Conservation (phyloP, 371 early-diverging fungal genomes). For the Lichtheimia ornata region DNA sequence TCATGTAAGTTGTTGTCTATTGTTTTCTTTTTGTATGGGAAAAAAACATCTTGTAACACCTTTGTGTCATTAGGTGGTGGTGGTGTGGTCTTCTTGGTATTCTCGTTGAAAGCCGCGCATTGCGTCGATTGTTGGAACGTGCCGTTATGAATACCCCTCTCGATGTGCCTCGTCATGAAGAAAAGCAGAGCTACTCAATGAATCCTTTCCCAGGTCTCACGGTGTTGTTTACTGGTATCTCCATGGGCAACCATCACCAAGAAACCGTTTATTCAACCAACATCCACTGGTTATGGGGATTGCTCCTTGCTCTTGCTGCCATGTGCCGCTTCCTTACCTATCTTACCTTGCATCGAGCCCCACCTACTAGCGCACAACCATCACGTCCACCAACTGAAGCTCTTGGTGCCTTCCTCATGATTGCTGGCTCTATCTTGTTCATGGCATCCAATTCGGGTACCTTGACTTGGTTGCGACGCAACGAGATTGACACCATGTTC, state of each 20-base stretch:
- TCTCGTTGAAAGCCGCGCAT: constrained; percentile 51
- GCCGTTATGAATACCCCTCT: constrained; percentile 19
- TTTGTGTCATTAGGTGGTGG: constrained; percentile 44
- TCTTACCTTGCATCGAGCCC: constrained; percentile 29
- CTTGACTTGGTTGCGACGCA: constrained; percentile 39
- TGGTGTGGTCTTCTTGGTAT: constrained; percentile 64
- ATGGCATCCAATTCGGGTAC: constrained; percentile 58
- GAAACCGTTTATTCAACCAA: constrained; percentile 55
- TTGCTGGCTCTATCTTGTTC: constrained; percentile 49
- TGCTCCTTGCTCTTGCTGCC: constrained; percentile 53
- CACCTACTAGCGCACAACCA: constrained; percentile 28
- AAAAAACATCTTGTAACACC: neutral
- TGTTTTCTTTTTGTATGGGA: neutral
- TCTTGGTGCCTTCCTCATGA: constrained; percentile 43
- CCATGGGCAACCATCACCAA: constrained; percentile 68
- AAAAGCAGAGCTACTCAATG: constrained; percentile 28
- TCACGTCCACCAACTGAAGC: constrained; percentile 46
- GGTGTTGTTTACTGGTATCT: constrained; percentile 60
- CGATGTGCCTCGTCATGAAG: constrained; percentile 23
- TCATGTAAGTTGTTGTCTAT: constrained; percentile 32
- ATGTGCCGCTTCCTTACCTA: constrained; percentile 56
- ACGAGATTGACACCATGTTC: constrained; percentile 51
- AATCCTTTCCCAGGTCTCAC: constrained; percentile 64
- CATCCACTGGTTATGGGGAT: constrained; percentile 64
- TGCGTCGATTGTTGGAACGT: constrained; percentile 42